A percentile compares a stretch with the other conserved stretches of the same genome.
Conservation (phyloP, 2,329 filamentous ascomycete genomes). For the Tolypocladium tropicale region DNA sequence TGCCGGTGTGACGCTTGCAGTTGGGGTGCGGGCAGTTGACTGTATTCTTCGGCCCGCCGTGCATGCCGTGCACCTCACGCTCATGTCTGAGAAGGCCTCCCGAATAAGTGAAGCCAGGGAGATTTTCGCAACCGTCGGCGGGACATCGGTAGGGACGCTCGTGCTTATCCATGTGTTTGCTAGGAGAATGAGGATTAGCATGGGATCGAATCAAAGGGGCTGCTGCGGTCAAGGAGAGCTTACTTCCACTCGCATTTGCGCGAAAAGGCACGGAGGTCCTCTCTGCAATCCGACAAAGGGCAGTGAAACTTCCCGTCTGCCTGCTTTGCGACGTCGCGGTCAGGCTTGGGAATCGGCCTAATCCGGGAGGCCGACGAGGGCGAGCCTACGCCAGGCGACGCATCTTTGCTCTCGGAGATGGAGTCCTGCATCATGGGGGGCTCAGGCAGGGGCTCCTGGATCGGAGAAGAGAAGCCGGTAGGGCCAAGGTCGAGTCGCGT, state of each 20-base stretch:
- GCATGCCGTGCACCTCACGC: constrained; percentile 85
- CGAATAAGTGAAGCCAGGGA: constrained; percentile 90
- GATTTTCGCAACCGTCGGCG: constrained; percentile 75
- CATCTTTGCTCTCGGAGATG: constrained; percentile 23
- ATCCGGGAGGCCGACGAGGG: constrained; percentile 25
- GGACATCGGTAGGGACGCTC: constrained; percentile 84
- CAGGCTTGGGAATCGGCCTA: constrained; percentile 49
- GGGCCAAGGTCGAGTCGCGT: constrained; percentile 27
- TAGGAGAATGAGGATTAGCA: constrained; percentile 21
- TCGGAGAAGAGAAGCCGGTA: constrained; percentile 22
- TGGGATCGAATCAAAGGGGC: no score
- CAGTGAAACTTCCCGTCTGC: constrained; percentile 69
- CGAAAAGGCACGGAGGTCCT: constrained; percentile 55
- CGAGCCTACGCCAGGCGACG: constrained; percentile 20
- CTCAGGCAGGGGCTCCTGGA: constrained; percentile 19
- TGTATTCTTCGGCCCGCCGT: constrained; percentile 78
- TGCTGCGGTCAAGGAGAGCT: constrained; percentile 26
- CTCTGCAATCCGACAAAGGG: constrained; percentile 57
- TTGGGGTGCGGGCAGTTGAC: constrained; percentile 77
- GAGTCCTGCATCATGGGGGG: constrained; percentile 20
- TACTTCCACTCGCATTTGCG: constrained; percentile 93
- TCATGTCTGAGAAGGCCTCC: constrained; percentile 84
- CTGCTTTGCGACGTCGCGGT: constrained; percentile 50
- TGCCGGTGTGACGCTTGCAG: constrained; percentile 82
- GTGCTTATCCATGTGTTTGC: constrained; percentile 98